Evolutionary conservation across 2,329 filamentous ascomycete species (phyloP).

Genomic region (Metarhizium rileyi): DNA sequence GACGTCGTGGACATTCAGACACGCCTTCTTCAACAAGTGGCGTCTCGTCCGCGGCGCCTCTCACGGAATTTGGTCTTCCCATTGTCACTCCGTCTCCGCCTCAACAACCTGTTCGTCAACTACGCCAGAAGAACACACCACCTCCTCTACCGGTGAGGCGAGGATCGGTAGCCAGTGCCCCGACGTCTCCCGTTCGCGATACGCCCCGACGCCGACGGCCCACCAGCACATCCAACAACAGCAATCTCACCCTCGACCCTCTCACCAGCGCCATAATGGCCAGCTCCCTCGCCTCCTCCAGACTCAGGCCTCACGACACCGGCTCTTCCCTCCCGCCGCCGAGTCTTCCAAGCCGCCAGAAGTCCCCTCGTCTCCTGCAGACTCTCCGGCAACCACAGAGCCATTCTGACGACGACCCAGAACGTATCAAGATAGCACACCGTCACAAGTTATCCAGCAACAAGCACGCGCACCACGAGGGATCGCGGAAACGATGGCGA

Average conservation of each 20-base stretch:
- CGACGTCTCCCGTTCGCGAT: constrained; percentile 26
- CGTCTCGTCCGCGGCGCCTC: background rate
- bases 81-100: background rate
- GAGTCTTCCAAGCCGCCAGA: constrained; percentile 32
- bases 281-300: constrained; percentile 59
- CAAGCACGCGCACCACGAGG: constrained; percentile 69
- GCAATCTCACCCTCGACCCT: constrained; percentile 47
- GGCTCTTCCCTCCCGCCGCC: constrained; percentile 24
- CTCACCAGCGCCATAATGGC: constrained; percentile 68
- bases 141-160: constrained; percentile 9
- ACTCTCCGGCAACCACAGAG: constrained; percentile 52
- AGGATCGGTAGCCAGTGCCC: constrained; percentile 16
- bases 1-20: constrained; percentile 9
- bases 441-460: constrained; percentile 43
- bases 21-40: background rate
- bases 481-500: constrained; percentile 64
- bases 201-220: constrained; percentile 16
- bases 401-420: constrained; percentile 42
- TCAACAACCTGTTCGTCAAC: constrained; percentile 3
- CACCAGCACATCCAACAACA: constrained; percentile 19
- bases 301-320: constrained; percentile 32
- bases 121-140: constrained; percentile 1
- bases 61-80: constrained; percentile 9
- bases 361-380: constrained; percentile 47
- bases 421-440: constrained; percentile 34